Percentiles rank a stretch among this genome's conserved stretches.
phyloP scores from a whole-genome alignment of 2,329 filamentous ascomycete genomes.

The Epichloe sylvatica region DNA sequence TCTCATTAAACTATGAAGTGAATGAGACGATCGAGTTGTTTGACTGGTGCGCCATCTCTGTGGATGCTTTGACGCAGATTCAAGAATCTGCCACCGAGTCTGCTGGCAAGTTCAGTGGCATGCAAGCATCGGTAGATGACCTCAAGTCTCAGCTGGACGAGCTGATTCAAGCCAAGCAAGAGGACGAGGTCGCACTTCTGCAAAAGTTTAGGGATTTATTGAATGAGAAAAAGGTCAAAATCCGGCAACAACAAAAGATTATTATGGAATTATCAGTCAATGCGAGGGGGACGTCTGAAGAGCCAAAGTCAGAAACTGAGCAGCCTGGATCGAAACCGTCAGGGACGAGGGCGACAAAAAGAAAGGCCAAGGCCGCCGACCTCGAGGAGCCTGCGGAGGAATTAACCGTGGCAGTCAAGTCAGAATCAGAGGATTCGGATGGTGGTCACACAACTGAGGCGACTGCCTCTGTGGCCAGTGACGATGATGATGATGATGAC shows the following conservation, averaged over 20 bases:
- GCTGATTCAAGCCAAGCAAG: conserved; percentile 49
- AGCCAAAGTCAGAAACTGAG: conserved; percentile 11
- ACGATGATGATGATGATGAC: conserved; percentile 23
- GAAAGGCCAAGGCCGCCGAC: conserved; percentile 31
- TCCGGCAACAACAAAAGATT: conserved; percentile 55
- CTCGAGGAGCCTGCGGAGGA: conserved; percentile 32
- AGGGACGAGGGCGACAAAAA: conserved; percentile 32
- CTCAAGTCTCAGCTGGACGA: conserved; percentile 52
- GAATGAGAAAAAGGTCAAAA: conserved; percentile 71
- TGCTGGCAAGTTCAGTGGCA: conserved; percentile 27
- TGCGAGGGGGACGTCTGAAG: conserved; percentile 13
- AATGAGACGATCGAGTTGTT: conserved; percentile 50
- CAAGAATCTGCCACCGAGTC: conserved; percentile 29
- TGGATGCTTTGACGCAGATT: conserved; percentile 32
- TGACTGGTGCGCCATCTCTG: conserved; percentile 53
- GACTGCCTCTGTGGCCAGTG: conserved; percentile 29
- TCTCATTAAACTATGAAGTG: conserved; percentile 41
- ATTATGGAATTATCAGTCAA: conserved; percentile 30
- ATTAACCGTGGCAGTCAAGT: conserved; percentile 23
- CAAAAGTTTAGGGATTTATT: conserved; percentile 57
- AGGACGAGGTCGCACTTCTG: conserved; percentile 51
- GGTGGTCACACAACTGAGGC: conserved; percentile 27
- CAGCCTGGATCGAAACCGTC: conserved; percentile 16
- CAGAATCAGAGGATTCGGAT: conserved; percentile 26
- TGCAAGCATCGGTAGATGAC: conserved; percentile 42